Evolutionary conservation across 176 grass and related monocot species (phyloP).

Genomic region (Aegilops sharonensis): DNA sequence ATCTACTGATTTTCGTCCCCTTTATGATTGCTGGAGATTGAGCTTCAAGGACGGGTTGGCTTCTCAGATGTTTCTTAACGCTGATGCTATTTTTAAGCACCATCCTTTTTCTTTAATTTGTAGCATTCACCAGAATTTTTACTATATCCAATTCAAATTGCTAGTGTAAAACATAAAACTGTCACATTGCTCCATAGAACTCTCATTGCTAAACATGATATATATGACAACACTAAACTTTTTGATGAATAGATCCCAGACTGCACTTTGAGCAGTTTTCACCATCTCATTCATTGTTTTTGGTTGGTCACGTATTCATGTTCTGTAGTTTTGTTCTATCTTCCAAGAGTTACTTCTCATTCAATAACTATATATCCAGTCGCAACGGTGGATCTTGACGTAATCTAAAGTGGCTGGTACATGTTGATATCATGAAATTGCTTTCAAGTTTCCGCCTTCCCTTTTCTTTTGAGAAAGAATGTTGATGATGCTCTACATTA

Average conservation of each 20-base stretch:
- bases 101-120: not conserved
- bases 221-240: not conserved
- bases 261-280: not conserved
- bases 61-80: not conserved
- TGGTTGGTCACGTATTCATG: not conserved
- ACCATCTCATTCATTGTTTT: not conserved
- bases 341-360: not conserved
- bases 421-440: not conserved
- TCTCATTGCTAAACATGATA: not conserved
- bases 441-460: not conserved
- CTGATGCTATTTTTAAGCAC: not conserved
- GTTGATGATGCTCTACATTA: not conserved
- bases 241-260: not conserved
- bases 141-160: not conserved
- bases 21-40: slow-evolving; percentile 45
- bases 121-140: not conserved
- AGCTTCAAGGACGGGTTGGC: not conserved
- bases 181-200: not conserved
- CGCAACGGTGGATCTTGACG: slow-evolving; percentile 47
- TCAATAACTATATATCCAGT: slow-evolving; percentile 10
- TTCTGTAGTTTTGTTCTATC: slow-evolving; percentile 6
- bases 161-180: not conserved
- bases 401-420: slow-evolving; percentile 52
- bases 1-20: not conserved
- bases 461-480: not conserved